A percentile compares a stretch with the other conserved stretches of the same genome.
Evolutionary conservation across 2,329 filamentous ascomycete genomes (phyloP).

Genomic region (Phialophora macrospora): DNA sequence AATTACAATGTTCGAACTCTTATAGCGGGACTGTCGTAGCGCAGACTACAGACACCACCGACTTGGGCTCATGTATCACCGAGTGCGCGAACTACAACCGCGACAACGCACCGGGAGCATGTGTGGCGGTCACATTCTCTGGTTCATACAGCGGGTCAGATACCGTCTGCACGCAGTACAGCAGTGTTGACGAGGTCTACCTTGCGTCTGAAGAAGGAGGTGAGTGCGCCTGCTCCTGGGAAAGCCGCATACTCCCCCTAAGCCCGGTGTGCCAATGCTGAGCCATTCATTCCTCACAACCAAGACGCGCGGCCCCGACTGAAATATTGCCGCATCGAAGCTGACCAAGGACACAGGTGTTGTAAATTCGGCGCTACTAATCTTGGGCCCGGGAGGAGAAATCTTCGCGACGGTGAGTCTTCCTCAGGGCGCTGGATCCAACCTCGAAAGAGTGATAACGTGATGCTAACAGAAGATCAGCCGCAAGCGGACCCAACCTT

Average conservation of each 20-base stretch:
- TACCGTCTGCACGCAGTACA: constrained; percentile 29
- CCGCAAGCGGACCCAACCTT: constrained; percentile 26
- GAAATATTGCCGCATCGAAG: background rate
- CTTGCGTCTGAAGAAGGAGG: constrained; percentile 33
- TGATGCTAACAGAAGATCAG: constrained; percentile 4
- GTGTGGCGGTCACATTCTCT: constrained; percentile 31
- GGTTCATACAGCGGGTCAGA: constrained; percentile 17
- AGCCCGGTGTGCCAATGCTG: background rate
- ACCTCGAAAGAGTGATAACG: background rate
- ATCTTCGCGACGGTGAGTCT: constrained; percentile 28
- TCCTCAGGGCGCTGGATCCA: background rate
- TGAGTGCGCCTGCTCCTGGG: constrained; percentile 14
- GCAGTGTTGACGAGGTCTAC: constrained; percentile 21
- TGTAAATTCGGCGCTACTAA: constrained; percentile 33
- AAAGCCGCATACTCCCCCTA: background rate
- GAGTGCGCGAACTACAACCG: constrained; percentile 29
- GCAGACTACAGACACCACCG: constrained; percentile 15
- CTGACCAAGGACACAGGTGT: constrained; percentile 22
- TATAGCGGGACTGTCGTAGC: constrained; percentile 27
- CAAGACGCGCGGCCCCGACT: background rate
- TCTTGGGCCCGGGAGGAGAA: constrained; percentile 28
- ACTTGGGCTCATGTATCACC: constrained; percentile 28
- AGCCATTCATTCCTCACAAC: background rate
- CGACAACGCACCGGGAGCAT: constrained; percentile 21
- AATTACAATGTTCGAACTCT: constrained; percentile 32